A percentile compares a stretch with the other conserved stretches of the same genome.
These are phyloP conservation scores for Candida glucosophila DNA, from an alignment of 1,139 yeast genomes.

Conservation along the genomic window DNA sequence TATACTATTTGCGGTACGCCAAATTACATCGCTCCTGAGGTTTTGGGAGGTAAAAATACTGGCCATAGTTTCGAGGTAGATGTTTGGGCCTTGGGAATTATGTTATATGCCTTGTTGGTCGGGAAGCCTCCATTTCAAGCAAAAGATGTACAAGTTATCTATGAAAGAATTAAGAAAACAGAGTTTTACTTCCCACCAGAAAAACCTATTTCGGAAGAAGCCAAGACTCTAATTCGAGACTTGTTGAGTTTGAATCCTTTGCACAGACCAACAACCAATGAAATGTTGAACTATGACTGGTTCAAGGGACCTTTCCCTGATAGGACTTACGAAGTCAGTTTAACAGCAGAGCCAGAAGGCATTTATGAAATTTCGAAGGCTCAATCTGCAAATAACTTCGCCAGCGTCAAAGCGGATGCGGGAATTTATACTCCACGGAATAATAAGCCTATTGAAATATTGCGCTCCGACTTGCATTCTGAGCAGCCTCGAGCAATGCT, in stretches of 20 bases:
- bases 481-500: conserved; percentile 63
- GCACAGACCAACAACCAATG: conserved; percentile 72
- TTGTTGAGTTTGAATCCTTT: conserved; percentile 73
- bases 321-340: conserved; percentile 52
- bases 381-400: conserved; percentile 65
- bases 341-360: conserved; percentile 50
- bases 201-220: conserved; percentile 60
- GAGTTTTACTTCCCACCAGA: conserved; percentile 79
- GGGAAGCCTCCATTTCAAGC: conserved; percentile 98
- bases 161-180: conserved; percentile 80
- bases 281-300: conserved; percentile 76
- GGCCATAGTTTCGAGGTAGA: conserved; percentile 95
- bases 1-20: conserved; percentile 97
- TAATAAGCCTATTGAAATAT: conserved; percentile 61
- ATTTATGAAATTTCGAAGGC: conserved; percentile 47
- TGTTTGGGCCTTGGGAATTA: conserved; percentile 95
- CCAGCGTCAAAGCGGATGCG: conserved; percentile 52
- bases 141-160: conserved; percentile 86
- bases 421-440: conserved; percentile 52
- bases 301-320: conserved; percentile 83
- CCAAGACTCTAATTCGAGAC: conserved; percentile 60
- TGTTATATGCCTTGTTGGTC: conserved; percentile 81
- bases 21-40: conserved; percentile 96
- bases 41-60: conserved; percentile 73
- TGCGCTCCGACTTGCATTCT: conserved; percentile 61